phyloP scores from a whole-genome alignment of 2,329 filamentous ascomycete species.

The Calonectria pseudoreteaudii region DNA sequence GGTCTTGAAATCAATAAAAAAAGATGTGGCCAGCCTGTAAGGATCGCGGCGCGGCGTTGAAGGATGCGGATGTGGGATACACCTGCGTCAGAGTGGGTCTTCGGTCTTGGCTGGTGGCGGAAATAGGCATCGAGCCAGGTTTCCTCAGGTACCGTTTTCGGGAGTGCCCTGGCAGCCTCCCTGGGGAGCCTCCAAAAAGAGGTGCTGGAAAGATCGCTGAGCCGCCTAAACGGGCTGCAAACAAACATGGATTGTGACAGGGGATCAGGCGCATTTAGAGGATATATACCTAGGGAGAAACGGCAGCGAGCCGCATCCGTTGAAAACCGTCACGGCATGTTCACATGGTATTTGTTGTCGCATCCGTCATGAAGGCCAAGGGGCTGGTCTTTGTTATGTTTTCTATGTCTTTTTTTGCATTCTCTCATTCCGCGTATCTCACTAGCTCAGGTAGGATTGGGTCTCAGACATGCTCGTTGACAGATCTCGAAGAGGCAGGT shows the following conservation, averaged over 20 bases:
- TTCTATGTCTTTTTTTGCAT: not conserved
- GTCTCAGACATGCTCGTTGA: not conserved
- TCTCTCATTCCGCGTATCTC: not conserved
- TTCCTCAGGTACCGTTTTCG: constrained; percentile 2
- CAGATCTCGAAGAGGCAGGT: not conserved
- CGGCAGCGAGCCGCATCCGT: not conserved
- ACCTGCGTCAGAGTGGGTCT: constrained; percentile 44
- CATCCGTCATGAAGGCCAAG: not conserved
- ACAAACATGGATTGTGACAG: not conserved
- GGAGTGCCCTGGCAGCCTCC: not conserved
- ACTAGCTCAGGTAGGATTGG: not conserved
- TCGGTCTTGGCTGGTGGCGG: not conserved
- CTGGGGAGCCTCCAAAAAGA: not conserved
- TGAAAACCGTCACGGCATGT: not conserved
- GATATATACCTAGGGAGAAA: not conserved
- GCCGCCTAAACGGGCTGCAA: not conserved
- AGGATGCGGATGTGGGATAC: constrained; percentile 15
- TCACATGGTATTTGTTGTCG: not conserved
- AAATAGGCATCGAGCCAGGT: not conserved
- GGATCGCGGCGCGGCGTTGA: constrained; percentile 12
- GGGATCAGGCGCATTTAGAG: not conserved
- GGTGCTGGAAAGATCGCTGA: not conserved
- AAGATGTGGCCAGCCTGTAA: constrained; percentile 24
- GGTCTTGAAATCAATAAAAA: constrained; percentile 1
- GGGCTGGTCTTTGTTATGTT: not conserved